A percentile compares a stretch with the other conserved stretches of the same genome.
Evolutionary conservation across 148 eudicot species (phyloP).

Genomic region (Cornus controversa): DNA sequence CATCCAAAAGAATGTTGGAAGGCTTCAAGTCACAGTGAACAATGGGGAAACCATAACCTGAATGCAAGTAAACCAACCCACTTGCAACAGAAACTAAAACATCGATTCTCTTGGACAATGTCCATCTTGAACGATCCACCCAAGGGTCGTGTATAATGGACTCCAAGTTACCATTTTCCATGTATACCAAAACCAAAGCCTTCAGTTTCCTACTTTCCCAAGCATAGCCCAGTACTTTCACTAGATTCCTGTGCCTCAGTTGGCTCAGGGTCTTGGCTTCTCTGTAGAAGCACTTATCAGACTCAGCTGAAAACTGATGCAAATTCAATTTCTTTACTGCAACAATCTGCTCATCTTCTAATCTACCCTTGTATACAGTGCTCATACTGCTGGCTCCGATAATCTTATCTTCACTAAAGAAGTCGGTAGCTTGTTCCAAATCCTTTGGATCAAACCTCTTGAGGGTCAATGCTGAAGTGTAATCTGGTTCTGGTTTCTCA

Average conservation of each 20-base stretch:
- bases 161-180: constrained; percentile 90
- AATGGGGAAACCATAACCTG: constrained; percentile 74
- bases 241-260: constrained; percentile 78
- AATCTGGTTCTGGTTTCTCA: constrained; percentile 33
- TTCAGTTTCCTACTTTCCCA: constrained; percentile 83
- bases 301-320: constrained; percentile 59
- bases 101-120: constrained; percentile 51
- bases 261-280: constrained; percentile 67
- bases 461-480: constrained; percentile 37
- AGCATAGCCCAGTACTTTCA: constrained; percentile 83
- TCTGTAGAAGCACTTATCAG: constrained; percentile 68
- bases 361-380: constrained; percentile 71
- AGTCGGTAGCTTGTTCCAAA: constrained; percentile 54
- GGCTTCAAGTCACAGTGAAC: constrained; percentile 96
- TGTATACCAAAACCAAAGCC: constrained; percentile 79
- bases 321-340: constrained; percentile 76
- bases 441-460: constrained; percentile 62
- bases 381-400: constrained; percentile 68
- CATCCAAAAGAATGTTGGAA: constrained; percentile 80
- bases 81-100: constrained; percentile 52
- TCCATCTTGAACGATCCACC: constrained; percentile 45
- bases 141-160: constrained; percentile 52
- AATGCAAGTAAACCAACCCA: constrained; percentile 79
- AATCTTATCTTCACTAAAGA: constrained; percentile 52
- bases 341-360: constrained; percentile 50